Evolutionary conservation across 495 filamentous ascomycete species (phyloP).

Genomic region (Penicillium desertorum): DNA sequence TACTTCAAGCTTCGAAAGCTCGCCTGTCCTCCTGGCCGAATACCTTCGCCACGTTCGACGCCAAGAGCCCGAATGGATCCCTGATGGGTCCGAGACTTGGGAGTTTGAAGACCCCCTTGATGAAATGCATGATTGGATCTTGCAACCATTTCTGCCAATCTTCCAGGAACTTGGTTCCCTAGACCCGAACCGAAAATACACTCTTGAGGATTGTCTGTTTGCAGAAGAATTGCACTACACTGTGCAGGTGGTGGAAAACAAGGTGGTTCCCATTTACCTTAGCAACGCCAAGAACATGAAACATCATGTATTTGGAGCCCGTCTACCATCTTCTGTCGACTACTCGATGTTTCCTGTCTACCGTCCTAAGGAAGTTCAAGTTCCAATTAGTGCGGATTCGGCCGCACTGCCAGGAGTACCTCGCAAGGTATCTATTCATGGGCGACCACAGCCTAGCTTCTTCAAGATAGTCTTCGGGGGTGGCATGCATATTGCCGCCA

Average conservation of each 20-base stretch:
- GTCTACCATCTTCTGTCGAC: constrained; percentile 9
- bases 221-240: neutral
- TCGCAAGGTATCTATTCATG: constrained; percentile 5
- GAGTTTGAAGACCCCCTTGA: constrained; percentile 6
- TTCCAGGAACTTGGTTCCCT: neutral
- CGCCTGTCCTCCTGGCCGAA: constrained; percentile 12
- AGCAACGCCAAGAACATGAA: neutral
- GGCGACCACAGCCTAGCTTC: neutral
- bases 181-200: neutral
- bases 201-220: neutral
- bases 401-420: neutral
- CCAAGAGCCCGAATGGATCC: constrained; percentile 14
- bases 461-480: neutral
- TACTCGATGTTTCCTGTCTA: constrained; percentile 5
- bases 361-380: constrained; percentile 1
- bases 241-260: neutral
- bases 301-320: neutral
- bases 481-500: neutral
- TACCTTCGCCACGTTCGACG: constrained; percentile 16
- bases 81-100: constrained; percentile 1
- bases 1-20: constrained; percentile 13
- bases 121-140: neutral
- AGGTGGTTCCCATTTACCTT: neutral
- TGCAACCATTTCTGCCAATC: neutral
- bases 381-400: constrained; percentile 8